Evolutionary conservation across 2,329 filamentous ascomycete genomes (phyloP).

Genomic region (Chalaropsis ovoidea): DNA sequence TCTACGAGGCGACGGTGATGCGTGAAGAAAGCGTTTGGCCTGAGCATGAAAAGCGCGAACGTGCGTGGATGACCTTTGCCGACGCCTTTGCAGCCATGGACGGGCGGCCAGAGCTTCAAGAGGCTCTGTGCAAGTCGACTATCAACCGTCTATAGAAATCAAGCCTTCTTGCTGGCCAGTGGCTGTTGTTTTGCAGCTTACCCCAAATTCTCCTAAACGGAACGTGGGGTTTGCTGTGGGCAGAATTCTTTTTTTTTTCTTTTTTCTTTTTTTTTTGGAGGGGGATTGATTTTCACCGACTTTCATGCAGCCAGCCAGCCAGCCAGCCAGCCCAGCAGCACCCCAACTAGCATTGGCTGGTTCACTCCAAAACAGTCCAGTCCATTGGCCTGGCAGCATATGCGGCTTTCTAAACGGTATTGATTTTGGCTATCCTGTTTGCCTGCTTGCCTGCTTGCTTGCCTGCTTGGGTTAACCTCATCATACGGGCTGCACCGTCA

Average conservation of each 20-base stretch:
- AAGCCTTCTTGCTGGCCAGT: not conserved
- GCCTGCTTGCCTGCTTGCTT: too few relatives aligned
- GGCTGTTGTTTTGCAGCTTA: not conserved
- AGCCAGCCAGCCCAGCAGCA: too few relatives aligned
- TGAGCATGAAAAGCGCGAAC: constrained; percentile 80
- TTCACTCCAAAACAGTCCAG: not conserved
- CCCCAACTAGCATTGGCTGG: not conserved
- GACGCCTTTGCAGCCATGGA: constrained; percentile 71
- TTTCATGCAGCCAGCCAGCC: constrained; percentile 10
- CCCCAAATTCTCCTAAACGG: constrained; percentile 3
- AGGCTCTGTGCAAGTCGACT: constrained; percentile 74
- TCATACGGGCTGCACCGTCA: not conserved
- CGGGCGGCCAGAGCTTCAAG: constrained; percentile 73
- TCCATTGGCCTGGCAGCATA: not conserved
- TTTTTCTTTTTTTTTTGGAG: too few relatives aligned
- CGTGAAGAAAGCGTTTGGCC: constrained; percentile 84
- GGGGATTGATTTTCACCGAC: not conserved
- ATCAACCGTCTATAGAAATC: constrained; percentile 40
- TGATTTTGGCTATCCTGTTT: not conserved
- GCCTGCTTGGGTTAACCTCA: too few relatives aligned
- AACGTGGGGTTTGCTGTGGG: constrained; percentile 6
- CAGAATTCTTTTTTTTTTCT: not conserved
- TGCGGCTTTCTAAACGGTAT: not conserved
- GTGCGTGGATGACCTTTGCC: constrained; percentile 78
- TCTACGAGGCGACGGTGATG: constrained; percentile 80